A percentile compares a stretch with the other conserved stretches of the same genome.
Evolutionary conservation across 73 alveolate species (phyloP).

Genomic region (Symbiodinium natans): DNA sequence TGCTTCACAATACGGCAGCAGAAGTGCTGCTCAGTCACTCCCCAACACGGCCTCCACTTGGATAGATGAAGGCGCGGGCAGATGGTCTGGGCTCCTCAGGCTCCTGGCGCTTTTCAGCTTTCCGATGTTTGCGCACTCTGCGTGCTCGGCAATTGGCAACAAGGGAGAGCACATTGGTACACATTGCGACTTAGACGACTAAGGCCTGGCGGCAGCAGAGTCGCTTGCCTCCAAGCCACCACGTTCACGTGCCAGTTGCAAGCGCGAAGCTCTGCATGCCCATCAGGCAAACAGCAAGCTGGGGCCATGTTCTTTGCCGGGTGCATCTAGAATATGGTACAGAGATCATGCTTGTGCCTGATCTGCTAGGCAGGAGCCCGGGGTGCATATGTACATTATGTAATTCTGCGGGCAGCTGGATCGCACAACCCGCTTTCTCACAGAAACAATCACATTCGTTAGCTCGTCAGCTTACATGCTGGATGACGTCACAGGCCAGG

Average conservation of each 20-base stretch:
- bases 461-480: not conserved
- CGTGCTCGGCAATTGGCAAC: too few relatives aligned
- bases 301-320: too few relatives aligned
- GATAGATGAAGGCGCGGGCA: not conserved
- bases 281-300: too few relatives aligned
- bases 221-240: too few relatives aligned
- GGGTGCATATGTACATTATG: not conserved
- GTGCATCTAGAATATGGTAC: constrained; percentile 13
- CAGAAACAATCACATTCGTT: not conserved
- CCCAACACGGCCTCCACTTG: not conserved
- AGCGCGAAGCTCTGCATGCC: too few relatives aligned
- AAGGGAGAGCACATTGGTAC: too few relatives aligned
- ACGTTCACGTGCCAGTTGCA: too few relatives aligned
- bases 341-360: not conserved
- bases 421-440: not conserved
- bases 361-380: not conserved
- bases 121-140: too few relatives aligned
- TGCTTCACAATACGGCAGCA: not conserved
- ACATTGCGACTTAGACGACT: too few relatives aligned
- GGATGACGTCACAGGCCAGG: not conserved
- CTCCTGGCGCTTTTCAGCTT: too few relatives aligned
- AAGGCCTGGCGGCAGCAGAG: too few relatives aligned
- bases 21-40: not conserved
- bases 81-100: not conserved
- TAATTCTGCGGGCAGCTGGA: not conserved